phyloP scores from a whole-genome alignment of 2,329 filamentous ascomycete species.

The Coniochaeta ligniaria region DNA sequence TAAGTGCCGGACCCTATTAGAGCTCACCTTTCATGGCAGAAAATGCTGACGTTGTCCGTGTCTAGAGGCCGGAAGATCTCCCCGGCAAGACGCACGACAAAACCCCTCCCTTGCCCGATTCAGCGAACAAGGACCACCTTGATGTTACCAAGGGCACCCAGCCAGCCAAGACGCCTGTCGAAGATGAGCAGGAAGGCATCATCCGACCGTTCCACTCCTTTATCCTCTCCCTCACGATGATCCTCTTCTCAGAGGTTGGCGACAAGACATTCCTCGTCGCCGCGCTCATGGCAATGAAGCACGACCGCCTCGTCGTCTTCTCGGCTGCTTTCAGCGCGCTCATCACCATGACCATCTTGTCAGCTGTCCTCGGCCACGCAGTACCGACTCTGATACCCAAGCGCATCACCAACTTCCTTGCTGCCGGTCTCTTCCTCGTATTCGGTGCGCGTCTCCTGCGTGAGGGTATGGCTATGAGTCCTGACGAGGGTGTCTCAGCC shows the following conservation, averaged over 20 bases:
- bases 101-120: conserved; percentile 60
- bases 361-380: conserved; percentile 84
- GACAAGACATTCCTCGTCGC: conserved; percentile 99
- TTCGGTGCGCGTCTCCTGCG: conserved; percentile 80
- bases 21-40: not conserved
- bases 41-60: conserved; percentile 6
- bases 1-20: conserved; percentile 26
- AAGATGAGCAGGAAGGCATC: conserved; percentile 45
- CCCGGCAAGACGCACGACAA: conserved; percentile 72
- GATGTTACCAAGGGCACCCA: conserved; percentile 37
- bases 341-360: conserved; percentile 90
- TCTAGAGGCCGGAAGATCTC: conserved; percentile 72
- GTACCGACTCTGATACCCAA: conserved; percentile 87
- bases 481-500: conserved; percentile 84
- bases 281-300: conserved; percentile 98
- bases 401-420: conserved; percentile 81
- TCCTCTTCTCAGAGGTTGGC: conserved; percentile 90
- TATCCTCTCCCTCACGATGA: conserved; percentile 91
- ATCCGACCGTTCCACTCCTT: conserved; percentile 84
- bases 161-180: conserved; percentile 20
- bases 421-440: conserved; percentile 76
- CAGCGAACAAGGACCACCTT: conserved; percentile 57
- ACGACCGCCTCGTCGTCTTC: conserved; percentile 88
- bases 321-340: conserved; percentile 88
- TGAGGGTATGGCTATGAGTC: conserved; percentile 83